Conservation (phyloP, 192 early-diverging fungal genomes). For the Chytriomyces sp. region DNA sequence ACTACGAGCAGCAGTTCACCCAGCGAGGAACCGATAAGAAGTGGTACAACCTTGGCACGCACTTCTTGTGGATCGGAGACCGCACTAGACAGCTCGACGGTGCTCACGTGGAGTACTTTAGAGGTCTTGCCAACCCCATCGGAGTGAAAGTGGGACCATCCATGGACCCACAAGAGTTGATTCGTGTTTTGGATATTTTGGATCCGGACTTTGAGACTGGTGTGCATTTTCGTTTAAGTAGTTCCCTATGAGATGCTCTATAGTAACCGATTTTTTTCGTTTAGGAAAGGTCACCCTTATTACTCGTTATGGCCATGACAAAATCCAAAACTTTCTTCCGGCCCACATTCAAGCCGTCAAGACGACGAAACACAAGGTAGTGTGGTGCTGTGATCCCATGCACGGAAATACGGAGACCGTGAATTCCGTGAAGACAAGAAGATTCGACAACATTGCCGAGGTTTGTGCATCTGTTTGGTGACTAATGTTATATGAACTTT, state of each 20-base stretch:
- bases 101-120: slow-evolving; percentile 96
- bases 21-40: slow-evolving; percentile 48
- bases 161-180: slow-evolving; percentile 86
- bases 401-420: slow-evolving; percentile 95
- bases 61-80: slow-evolving; percentile 99
- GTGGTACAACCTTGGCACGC: slow-evolving; percentile 88
- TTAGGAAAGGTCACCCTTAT: slow-evolving; percentile 90
- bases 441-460: slow-evolving; percentile 83
- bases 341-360: slow-evolving; percentile 91
- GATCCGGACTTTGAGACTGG: slow-evolving; percentile 81
- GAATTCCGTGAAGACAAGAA: slow-evolving; percentile 86
- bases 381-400: slow-evolving; percentile 97
- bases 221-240: too few species aligned
- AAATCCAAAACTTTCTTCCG: slow-evolving; percentile 81
- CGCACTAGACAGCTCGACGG: slow-evolving; percentile 93
- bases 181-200: slow-evolving; percentile 79
- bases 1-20: slow-evolving; percentile 89
- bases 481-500: slow-evolving; percentile 20
- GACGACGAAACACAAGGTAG: slow-evolving; percentile 79
- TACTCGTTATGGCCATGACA: slow-evolving; percentile 87
- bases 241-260: too few species aligned
- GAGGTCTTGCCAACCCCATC: slow-evolving; percentile 95
- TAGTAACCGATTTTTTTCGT: background rate
- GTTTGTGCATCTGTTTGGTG: slow-evolving; percentile 15
- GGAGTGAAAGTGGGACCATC: slow-evolving; percentile 95